These are phyloP conservation scores for Entamoeba histolytica DNA, from an alignment of 208 protist genomes.

Conservation along the genomic window DNA sequence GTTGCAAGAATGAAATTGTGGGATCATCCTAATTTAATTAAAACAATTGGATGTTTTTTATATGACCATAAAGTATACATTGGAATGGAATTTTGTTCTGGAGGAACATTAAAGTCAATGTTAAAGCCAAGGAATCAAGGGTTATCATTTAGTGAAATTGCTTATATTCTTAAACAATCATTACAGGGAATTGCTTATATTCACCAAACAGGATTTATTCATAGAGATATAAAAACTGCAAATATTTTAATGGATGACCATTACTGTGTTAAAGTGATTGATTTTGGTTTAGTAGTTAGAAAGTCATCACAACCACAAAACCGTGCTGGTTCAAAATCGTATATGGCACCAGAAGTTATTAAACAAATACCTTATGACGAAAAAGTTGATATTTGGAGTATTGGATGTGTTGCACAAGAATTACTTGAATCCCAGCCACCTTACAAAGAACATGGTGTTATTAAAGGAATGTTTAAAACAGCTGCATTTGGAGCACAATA, in stretches of 20 bases:
- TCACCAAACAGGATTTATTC: background rate
- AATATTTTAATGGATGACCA: slow-evolving; percentile 25
- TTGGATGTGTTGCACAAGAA: slow-evolving; percentile 9
- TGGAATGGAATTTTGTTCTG: background rate
- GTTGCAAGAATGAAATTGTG: background rate
- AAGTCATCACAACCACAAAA: background rate
- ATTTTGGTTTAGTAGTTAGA: slow-evolving; percentile 23
- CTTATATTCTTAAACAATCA: background rate
- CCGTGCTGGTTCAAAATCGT: background rate
- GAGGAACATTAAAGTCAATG: background rate
- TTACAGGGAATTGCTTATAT: background rate
- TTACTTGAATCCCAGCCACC: background rate
- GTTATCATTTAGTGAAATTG: background rate
- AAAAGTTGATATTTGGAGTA: slow-evolving; percentile 3
- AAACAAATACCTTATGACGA: slow-evolving; percentile 6
- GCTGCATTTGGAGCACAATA: background rate
- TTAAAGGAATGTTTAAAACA: background rate
- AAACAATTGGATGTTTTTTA: background rate
- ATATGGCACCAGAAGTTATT: slow-evolving; percentile 15
- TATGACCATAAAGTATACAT: background rate
- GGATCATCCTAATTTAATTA: background rate
- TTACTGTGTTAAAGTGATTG: slow-evolving; percentile 18
- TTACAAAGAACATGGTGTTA: background rate
- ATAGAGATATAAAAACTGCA: slow-evolving; percentile 31
- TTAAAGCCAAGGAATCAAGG: background rate